Percentiles rank a stretch among this genome's conserved stretches.
Conservation (phyloP, 2,329 filamentous ascomycete genomes). For the Bertia moriformis region DNA sequence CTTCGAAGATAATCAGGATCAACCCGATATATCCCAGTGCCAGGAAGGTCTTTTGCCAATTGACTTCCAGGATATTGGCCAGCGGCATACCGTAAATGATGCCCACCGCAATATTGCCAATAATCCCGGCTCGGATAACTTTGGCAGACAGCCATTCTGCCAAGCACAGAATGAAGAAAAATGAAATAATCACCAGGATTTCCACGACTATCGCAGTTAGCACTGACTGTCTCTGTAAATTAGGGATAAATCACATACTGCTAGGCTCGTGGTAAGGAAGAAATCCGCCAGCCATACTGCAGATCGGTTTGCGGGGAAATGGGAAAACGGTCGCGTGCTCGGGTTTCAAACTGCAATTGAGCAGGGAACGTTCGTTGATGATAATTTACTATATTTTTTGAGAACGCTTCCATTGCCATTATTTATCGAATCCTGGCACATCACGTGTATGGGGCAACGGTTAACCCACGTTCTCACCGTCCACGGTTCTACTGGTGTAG, state of each 20-base stretch:
- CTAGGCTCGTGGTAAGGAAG: conserved; percentile 22
- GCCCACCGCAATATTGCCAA: conserved; percentile 29
- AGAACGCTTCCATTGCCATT: too few relatives aligned
- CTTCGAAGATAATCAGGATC: conserved; percentile 32
- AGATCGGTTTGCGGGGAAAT: too few relatives aligned
- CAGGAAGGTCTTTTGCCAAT: conserved; percentile 29
- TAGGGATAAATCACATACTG: conserved; percentile 10
- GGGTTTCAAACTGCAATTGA: too few relatives aligned
- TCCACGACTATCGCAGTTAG: conserved; percentile 14
- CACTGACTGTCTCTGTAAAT: neutral
- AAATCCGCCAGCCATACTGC: conserved; percentile 9
- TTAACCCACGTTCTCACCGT: too few relatives aligned
- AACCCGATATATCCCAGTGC: conserved; percentile 29
- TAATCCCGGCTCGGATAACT: conserved; percentile 25
- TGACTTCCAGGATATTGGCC: conserved; percentile 22
- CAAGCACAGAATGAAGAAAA: conserved; percentile 25
- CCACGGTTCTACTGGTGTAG: too few relatives aligned
- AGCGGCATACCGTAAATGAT: conserved; percentile 28
- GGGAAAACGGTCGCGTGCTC: too few relatives aligned
- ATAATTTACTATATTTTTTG: too few relatives aligned
- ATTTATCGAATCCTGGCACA: too few relatives aligned
- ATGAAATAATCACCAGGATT: conserved; percentile 24
- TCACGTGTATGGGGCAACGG: too few relatives aligned
- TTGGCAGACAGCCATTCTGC: conserved; percentile 23
- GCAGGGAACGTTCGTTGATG: too few relatives aligned